A percentile compares a stretch with the other conserved stretches of the same genome.
Evolutionary conservation across 148 eudicot species (phyloP).

Genomic region (Heliosperma pusillum): DNA sequence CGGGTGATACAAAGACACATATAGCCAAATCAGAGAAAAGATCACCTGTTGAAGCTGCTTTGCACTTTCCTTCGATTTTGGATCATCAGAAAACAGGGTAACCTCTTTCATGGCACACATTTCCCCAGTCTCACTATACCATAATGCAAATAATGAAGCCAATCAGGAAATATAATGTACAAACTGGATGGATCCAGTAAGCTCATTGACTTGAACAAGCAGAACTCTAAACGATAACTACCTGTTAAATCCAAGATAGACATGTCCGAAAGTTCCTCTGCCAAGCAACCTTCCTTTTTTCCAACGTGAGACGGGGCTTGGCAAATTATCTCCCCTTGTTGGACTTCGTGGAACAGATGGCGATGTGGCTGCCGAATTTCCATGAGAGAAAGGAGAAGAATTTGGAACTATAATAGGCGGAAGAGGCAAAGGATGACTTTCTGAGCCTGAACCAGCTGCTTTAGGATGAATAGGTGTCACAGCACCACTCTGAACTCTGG

Average conservation of each 20-base stretch:
- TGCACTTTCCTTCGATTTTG: conserved; percentile 95
- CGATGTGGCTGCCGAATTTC: conserved; percentile 78
- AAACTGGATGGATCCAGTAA: not conserved
- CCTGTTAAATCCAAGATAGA: conserved; percentile 95
- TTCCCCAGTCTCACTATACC: conserved; percentile 82
- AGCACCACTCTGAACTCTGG: conserved; percentile 95
- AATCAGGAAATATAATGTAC: conserved; percentile 13
- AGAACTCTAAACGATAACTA: conserved; percentile 15
- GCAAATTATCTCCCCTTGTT: conserved; percentile 70
- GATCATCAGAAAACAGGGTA: conserved; percentile 83
- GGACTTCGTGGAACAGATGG: conserved; percentile 89
- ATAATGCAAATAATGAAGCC: conserved; percentile 4
- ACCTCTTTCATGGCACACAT: conserved; percentile 99
- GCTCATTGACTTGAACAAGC: not conserved
- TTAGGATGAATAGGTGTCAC: conserved; percentile 96
- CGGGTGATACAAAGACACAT: not conserved
- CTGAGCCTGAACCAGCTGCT: conserved; percentile 57
- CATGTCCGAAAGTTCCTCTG: conserved; percentile 97
- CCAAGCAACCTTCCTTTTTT: conserved; percentile 89
- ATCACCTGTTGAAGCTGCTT: conserved; percentile 86
- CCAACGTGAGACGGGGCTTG: conserved; percentile 85
- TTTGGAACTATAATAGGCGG: conserved; percentile 73
- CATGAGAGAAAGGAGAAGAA: conserved; percentile 60
- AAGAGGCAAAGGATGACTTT: conserved; percentile 83
- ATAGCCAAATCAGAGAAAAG: not conserved